Evolutionary conservation across 257 asterid genomes (phyloP).

Genomic region (Salvia miltiorrhiza): DNA sequence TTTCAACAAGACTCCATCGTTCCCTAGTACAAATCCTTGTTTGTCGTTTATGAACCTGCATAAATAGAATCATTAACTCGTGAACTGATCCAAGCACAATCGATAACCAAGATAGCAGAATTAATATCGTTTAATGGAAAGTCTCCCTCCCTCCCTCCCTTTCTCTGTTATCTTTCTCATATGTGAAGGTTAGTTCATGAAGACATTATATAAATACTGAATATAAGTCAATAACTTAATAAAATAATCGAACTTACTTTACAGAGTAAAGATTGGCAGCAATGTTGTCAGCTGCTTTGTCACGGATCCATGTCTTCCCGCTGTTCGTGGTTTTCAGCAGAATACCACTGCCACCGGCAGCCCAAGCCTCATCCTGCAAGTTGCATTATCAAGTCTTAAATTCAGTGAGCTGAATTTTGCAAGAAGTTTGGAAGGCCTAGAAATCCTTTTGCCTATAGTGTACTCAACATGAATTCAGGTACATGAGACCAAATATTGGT

Average conservation of each 20-base stretch:
- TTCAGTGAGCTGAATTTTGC: no score
- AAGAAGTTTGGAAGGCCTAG: no score
- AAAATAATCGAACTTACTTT: conserved; percentile 56
- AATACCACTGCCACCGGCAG: conserved; percentile 98
- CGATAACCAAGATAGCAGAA: neutral
- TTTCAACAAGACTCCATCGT: conserved; percentile 91
- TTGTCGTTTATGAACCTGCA: conserved; percentile 79
- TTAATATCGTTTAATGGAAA: neutral
- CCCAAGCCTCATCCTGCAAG: conserved; percentile 93
- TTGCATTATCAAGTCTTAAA: neutral
- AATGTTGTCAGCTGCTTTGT: conserved; percentile 93
- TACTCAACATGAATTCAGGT: no score
- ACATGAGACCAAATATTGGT: no score
- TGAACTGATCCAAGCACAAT: conserved; percentile 1
- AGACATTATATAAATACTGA: neutral
- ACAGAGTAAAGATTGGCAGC: conserved; percentile 96
- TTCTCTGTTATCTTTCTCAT: no score
- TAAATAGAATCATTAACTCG: neutral
- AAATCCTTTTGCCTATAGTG: no score
- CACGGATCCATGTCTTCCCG: conserved; percentile 88
- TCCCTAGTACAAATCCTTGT: conserved; percentile 92
- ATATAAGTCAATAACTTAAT: neutral
- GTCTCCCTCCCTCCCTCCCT: neutral
- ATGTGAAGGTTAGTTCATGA: no score
- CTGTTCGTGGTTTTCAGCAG: conserved; percentile 82